Percentiles rank a stretch among this genome's conserved stretches.
Evolutionary conservation across 768 basidiomycete species (phyloP).

Genomic region (Nevesoporus exiguus): DNA sequence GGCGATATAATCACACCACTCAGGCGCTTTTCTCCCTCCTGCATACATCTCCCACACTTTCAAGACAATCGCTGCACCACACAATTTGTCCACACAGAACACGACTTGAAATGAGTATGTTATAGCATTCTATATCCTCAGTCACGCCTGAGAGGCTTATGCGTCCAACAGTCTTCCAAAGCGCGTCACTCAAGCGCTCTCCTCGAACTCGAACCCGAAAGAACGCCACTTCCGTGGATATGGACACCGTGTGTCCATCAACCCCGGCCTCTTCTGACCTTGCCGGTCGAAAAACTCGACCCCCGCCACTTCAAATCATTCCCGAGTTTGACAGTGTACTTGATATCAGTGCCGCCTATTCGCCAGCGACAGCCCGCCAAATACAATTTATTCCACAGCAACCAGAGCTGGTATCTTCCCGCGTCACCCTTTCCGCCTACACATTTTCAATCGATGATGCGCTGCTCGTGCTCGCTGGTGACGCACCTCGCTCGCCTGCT

Average conservation of each 20-base stretch:
- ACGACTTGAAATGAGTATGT: conserved; percentile 28
- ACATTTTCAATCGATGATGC: conserved; percentile 31
- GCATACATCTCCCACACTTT: neutral
- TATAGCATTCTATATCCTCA: neutral
- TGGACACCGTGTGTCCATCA: conserved; percentile 4
- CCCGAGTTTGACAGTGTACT: conserved; percentile 25
- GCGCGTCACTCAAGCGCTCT: conserved; percentile 27
- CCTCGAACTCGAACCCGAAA: conserved; percentile 24
- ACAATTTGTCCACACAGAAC: conserved; percentile 1
- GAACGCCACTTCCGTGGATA: conserved; percentile 4
- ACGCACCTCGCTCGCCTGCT: conserved; percentile 27
- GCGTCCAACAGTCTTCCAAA: conserved; percentile 19
- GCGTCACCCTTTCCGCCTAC: conserved; percentile 32
- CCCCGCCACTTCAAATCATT: conserved; percentile 33
- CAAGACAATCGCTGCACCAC: neutral
- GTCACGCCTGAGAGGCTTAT: neutral
- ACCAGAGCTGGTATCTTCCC: conserved; percentile 8
- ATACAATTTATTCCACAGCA: neutral
- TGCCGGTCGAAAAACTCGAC: conserved; percentile 15
- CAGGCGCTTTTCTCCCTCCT: neutral
- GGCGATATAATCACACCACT: conserved; percentile 17
- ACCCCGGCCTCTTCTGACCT: conserved; percentile 6
- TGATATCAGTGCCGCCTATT: conserved; percentile 2
- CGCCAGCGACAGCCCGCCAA: conserved; percentile 23
- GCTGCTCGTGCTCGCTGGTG: conserved; percentile 22